Evolutionary conservation across 768 basidiomycete genomes (phyloP), one percentile per base, ranked within the genome.

Genomic region (Mycena indigotica): DNA sequence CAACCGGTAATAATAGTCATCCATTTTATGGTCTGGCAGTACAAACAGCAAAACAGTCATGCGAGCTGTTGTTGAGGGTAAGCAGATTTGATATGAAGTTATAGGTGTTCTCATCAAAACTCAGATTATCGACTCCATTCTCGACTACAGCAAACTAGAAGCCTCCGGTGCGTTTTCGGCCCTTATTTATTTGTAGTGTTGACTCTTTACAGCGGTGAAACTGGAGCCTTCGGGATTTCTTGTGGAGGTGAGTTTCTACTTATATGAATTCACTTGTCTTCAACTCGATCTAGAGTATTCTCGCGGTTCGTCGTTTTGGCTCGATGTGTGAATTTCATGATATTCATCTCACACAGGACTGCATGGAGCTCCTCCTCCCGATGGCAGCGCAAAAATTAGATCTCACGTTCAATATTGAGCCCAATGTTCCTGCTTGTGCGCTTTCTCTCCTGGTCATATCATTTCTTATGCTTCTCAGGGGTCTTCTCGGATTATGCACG

Each of bases 121-220:
- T 53, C n/a, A 89, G 86, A 89, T 90, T 67, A 90, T 91, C 63
- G 87, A 89, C 68, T 87, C 86, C 2, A 88, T 91, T 49, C 70
- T 91, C 61, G 89, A 91, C 66, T 90, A 89, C 70, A 88, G 87
- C 71, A 91, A 91, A 67, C 73, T 89, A 2, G 89, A 91, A 67
- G 89, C 88, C 19, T 88, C 86, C 48, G 86, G 86, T 83, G 64
- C 49, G 67, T 58, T n/a, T 5, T 19, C 50, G 35, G 5, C 28
- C 50, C 28, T 17, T 19, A 28, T 25, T 30, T 17, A 29, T 53
- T 51, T 15, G 5, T 4, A n/a, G 50, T 64, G 48, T 53, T 66
- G 29, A 67, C 24, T 2, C 30, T 8, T 10, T 24, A 32, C 45
- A 87, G 87, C 88, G 21, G 76, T 89, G 21, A 91, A 89, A 69